A percentile compares a stretch with the other conserved stretches of the same genome.
These are phyloP conservation scores for Dactylonectria estremocensis DNA, from an alignment of 2,329 filamentous ascomycete species.

Conservation along the genomic window DNA sequence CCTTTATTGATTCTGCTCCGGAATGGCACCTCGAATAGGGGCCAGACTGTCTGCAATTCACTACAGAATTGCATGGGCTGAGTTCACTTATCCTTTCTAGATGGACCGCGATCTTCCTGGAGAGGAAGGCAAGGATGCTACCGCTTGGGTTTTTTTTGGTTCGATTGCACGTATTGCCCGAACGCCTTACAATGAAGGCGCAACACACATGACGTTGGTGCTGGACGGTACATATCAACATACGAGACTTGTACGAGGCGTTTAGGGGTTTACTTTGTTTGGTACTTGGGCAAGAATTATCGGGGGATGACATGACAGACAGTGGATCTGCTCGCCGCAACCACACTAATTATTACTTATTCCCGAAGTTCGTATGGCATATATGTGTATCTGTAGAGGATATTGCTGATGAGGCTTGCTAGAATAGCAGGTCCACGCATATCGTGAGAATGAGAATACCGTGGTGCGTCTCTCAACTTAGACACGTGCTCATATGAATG, in stretches of 20 bases:
- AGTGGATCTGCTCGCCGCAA: conserved; percentile 44
- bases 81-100: conserved; percentile 20
- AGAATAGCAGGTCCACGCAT: conserved; percentile 30
- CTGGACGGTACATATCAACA: conserved; percentile 46
- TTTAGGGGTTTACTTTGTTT: conserved; percentile 42
- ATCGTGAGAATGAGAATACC: conserved; percentile 39
- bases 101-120: conserved; percentile 18
- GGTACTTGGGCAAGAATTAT: conserved; percentile 34
- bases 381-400: conserved; percentile 47
- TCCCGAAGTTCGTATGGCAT: conserved; percentile 46
- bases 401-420: conserved; percentile 29
- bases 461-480: conserved; percentile 25
- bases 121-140: conserved; percentile 3
- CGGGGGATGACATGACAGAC: conserved; percentile 33
- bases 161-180: conserved; percentile 29
- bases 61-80: conserved; percentile 26
- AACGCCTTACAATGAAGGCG: conserved; percentile 26
- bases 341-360: conserved; percentile 46
- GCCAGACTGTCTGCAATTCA: conserved; percentile 21
- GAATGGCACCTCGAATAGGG: conserved; percentile 14
- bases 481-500: not conserved
- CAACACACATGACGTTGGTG: conserved; percentile 47
- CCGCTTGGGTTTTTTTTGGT: conserved; percentile 29
- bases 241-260: conserved; percentile 48
- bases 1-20: conserved; percentile 32